A percentile compares a stretch with the other conserved stretches of the same genome.
Evolutionary conservation across 148 eudicot species (phyloP).

Genomic region (Arbutus unedo): DNA sequence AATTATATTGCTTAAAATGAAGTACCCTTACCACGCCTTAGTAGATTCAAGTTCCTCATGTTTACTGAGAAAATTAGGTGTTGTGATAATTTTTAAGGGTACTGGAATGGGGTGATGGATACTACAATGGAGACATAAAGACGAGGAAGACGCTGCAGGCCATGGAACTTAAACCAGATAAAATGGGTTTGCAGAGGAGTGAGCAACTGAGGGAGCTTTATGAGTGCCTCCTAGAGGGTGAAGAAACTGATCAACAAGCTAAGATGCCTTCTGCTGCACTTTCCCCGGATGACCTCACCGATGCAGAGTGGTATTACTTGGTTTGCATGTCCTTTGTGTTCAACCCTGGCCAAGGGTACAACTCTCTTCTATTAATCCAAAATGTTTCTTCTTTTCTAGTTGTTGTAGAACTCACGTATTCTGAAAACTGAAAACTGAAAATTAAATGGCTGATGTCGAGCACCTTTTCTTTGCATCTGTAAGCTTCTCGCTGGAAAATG

Average conservation of each 20-base stretch:
- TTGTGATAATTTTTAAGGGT: conserved; percentile 27
- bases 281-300: conserved; percentile 47
- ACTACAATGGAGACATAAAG: conserved; percentile 58
- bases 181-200: conserved; percentile 45
- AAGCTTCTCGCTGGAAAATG: too few species aligned
- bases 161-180: conserved; percentile 35
- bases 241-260: conserved; percentile 36
- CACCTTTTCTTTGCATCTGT: too few species aligned
- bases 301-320: conserved; percentile 66
- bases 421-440: not conserved
- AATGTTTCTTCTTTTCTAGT: not conserved
- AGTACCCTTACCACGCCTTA: not conserved
- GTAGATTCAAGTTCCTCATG: not conserved
- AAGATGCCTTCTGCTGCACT: conserved; percentile 32
- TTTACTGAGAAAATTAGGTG: not conserved
- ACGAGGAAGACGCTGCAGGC: conserved; percentile 28
- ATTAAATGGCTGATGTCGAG: too few species aligned
- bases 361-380: not conserved
- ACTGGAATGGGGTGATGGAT: conserved; percentile 60
- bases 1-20: not conserved
- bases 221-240: conserved; percentile 40
- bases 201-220: conserved; percentile 54
- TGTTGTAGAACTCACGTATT: not conserved
- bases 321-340: conserved; percentile 63
- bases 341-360: conserved; percentile 51